Conservation (phyloP, 768 basidiomycete species). For the Rossbeevera mucosa region DNA sequence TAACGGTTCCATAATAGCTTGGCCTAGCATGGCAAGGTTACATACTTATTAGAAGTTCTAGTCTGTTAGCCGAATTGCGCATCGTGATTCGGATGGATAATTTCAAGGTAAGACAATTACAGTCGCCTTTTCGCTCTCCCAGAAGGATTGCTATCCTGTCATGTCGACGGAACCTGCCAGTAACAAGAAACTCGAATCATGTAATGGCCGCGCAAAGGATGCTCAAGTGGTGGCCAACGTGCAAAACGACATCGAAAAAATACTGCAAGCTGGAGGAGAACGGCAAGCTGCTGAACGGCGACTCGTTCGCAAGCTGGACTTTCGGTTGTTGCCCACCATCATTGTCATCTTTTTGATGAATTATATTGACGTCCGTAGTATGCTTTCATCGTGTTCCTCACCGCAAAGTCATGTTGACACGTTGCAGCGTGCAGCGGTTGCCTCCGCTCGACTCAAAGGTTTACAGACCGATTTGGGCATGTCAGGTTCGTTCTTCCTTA, state of each 20-base stretch:
- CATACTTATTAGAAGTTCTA: background rate
- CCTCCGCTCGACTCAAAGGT: constrained; percentile 47
- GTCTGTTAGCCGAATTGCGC: background rate
- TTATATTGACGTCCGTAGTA: constrained; percentile 53
- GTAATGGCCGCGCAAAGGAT: background rate
- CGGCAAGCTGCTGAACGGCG: constrained; percentile 14
- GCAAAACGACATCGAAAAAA: background rate
- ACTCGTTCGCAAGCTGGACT: constrained; percentile 55
- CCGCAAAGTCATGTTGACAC: background rate
- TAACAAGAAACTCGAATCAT: constrained; percentile 16
- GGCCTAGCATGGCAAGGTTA: background rate
- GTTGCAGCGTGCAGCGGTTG: constrained; percentile 43
- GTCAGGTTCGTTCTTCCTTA: constrained; percentile 30
- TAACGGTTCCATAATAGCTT: background rate
- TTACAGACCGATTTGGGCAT: constrained; percentile 46
- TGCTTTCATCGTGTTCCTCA: background rate
- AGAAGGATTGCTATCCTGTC: background rate
- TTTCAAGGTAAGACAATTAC: background rate
- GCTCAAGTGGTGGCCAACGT: background rate
- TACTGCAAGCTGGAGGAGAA: constrained; percentile 5
- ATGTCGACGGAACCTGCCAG: constrained; percentile 13
- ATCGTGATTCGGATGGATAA: background rate
- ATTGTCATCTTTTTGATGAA: constrained; percentile 65
- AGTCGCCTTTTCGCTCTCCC: background rate
- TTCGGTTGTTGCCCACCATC: constrained; percentile 52